Evolutionary conservation across 148 eudicot species (phyloP).

Genomic region (Camellia lanceoleosa): DNA sequence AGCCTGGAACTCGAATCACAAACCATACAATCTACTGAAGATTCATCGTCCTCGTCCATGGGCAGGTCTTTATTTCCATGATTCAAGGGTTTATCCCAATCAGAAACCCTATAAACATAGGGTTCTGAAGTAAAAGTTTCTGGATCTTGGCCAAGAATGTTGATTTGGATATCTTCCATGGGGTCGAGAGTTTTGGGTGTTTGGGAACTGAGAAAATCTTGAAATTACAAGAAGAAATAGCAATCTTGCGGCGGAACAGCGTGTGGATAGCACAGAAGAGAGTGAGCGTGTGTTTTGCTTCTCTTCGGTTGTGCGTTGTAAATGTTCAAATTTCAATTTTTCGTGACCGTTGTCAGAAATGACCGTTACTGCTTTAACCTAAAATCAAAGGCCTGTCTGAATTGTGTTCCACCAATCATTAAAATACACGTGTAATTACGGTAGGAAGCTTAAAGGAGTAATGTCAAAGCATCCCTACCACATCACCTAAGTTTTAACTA

Average conservation of each 20-base stretch:
- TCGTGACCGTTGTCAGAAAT: conserved; percentile 3
- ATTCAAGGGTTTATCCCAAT: conserved; percentile 26
- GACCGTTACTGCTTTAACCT: conserved; percentile 9
- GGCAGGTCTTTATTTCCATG: conserved; percentile 21
- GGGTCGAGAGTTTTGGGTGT: neutral
- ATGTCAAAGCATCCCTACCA: too few relatives aligned
- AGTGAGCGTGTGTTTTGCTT: neutral
- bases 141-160: conserved; percentile 20
- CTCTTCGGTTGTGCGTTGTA: neutral
- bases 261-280: neutral
- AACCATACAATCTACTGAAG: conserved; percentile 45
- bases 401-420: too few relatives aligned
- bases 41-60: conserved; percentile 54
- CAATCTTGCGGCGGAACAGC: conserved; percentile 9
- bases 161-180: conserved; percentile 39
- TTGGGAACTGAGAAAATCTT: conserved; percentile 4
- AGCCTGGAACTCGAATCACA: conserved; percentile 58
- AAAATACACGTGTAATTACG: too few relatives aligned
- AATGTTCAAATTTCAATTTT: conserved; percentile 18
- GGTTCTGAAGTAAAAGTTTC: conserved; percentile 40
- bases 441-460: too few relatives aligned
- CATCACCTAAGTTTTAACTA: too few relatives aligned
- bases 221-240: neutral
- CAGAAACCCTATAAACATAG: conserved; percentile 29
- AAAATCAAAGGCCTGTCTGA: too few relatives aligned